Evolutionary conservation across 73 alveolate genomes (phyloP), one percentile per base, ranked within the genome.

Genomic region (Durusdinium trenchii): DNA sequence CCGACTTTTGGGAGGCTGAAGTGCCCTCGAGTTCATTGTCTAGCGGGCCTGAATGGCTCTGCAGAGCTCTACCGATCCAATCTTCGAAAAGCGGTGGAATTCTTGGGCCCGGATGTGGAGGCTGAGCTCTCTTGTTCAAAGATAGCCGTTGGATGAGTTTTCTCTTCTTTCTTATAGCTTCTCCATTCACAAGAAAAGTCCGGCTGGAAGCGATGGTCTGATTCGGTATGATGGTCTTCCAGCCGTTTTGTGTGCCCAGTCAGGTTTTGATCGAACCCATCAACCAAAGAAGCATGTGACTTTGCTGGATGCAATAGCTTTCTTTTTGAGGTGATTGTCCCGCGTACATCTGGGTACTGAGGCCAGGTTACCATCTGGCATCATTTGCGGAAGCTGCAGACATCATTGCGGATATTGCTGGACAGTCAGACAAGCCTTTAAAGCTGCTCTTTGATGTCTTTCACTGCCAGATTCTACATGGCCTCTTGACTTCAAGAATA

Each of bases 201-300:
- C n/a, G n/a, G n/a, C n/a, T n/a, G n/a, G n/a, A n/a, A n/a, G n/a
- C n/a, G n/a, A n/a, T n/a, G n/a, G n/a, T n/a, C n/a, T n/a, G n/a
- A n/a, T n/a, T n/a, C n/a, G n/a, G n/a, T n/a, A n/a, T n/a, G n/a
- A n/a, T n/a, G n/a, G n/a, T n/a, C n/a, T n/a, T n/a, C n/a, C n/a
- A n/a, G n/a, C n/a, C n/a, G n/a, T n/a, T n/a, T n/a, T n/a, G n/a
- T n/a, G n/a, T n/a, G n/a, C n/a, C n/a, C n/a, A n/a, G n/a, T 38
- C n/a, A 91, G 98, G 98, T 91, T 76, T 45, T 91, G 48, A 91
- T 91, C 45, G 98, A 91, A 45, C 98, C 98, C 98, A 91, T 91
- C 89, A 91, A 91, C 98, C 98, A 91, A 35, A 87, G 98, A 32
- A 91, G 98, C 90, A 91, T 91, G 98, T 64, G 23, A 16, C 69